phyloP scores from a whole-genome alignment of 2,329 filamentous ascomycete genomes.

The Leptographium flavum region DNA sequence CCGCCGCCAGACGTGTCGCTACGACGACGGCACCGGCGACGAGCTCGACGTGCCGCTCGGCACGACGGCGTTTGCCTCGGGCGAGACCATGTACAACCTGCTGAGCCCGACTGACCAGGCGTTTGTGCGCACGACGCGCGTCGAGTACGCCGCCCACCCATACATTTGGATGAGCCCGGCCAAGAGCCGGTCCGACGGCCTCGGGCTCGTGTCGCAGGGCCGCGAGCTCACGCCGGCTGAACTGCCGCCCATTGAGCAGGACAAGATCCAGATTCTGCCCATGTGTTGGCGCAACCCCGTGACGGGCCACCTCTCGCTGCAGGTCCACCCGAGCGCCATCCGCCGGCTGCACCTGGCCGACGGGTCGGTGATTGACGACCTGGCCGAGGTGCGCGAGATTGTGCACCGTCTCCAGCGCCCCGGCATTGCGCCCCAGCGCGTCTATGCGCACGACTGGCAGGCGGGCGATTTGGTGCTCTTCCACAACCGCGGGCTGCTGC shows the following conservation, averaged over 20 bases:
- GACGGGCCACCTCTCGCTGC: slow-evolving; percentile 53
- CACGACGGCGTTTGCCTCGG: slow-evolving; percentile 62
- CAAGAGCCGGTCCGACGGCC: slow-evolving; percentile 50
- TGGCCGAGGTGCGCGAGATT: slow-evolving; percentile 50
- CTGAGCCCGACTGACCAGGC: slow-evolving; percentile 51
- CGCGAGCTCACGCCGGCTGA: slow-evolving; percentile 41
- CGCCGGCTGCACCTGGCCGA: slow-evolving; percentile 53
- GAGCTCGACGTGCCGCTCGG: slow-evolving; percentile 55
- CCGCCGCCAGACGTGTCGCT: slow-evolving; percentile 38
- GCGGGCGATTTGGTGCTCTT: slow-evolving; percentile 66
- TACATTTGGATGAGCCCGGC: slow-evolving; percentile 71
- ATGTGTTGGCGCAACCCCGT: slow-evolving; percentile 68
- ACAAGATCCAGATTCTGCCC: slow-evolving; percentile 57
- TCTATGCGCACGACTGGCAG: slow-evolving; percentile 66
- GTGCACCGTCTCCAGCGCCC: slow-evolving; percentile 57
- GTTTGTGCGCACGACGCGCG: slow-evolving; percentile 50
- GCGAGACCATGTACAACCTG: slow-evolving; percentile 55
- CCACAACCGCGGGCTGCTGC: slow-evolving; percentile 62
- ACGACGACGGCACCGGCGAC: slow-evolving; percentile 58
- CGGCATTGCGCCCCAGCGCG: slow-evolving; percentile 51
- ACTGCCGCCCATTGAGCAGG: slow-evolving; percentile 49
- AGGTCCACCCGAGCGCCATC: slow-evolving; percentile 60
- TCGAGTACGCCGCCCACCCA: slow-evolving; percentile 66
- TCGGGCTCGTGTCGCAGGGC: slow-evolving; percentile 47
- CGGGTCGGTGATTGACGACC: slow-evolving; percentile 54